Conservation (phyloP, 1,284 basidiomycete species). For the Cutaneotrichosporon sp. region DNA sequence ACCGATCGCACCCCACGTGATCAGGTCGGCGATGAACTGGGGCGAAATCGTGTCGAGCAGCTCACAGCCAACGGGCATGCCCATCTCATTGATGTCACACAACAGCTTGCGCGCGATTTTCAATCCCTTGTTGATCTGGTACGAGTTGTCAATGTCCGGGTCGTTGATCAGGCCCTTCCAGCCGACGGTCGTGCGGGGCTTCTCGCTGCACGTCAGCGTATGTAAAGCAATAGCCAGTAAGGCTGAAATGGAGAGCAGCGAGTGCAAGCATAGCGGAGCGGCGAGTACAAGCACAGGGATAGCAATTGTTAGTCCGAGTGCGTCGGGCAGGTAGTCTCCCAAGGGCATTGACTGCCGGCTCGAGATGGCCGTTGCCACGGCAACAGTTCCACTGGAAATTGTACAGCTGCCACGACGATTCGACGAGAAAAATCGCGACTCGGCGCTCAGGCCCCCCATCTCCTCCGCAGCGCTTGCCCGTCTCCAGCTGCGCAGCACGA, state of each 20-base stretch:
- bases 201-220: constrained; percentile 33
- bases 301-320: no score
- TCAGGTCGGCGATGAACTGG: constrained; percentile 92
- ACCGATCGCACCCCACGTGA: constrained; percentile 96
- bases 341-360: no score
- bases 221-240: no score
- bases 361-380: background rate
- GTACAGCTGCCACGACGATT: no score
- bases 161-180: constrained; percentile 97
- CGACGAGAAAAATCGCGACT: no score
- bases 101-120: constrained; percentile 84
- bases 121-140: constrained; percentile 89
- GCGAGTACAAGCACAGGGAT: no score
- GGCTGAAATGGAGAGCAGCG: no score
- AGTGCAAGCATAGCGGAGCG: no score
- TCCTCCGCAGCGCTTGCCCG: background rate
- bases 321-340: no score
- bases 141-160: constrained; percentile 46
- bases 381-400: no score
- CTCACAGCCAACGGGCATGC: constrained; percentile 81
- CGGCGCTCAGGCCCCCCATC: no score
- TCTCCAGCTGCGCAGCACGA: background rate
- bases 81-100: constrained; percentile 77
- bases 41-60: constrained; percentile 63
- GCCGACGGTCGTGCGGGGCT: constrained; percentile 64